These are phyloP conservation scores for Ambrosia artemisiifolia DNA, from an alignment of 129 eudicot species.

Conservation along the genomic window DNA sequence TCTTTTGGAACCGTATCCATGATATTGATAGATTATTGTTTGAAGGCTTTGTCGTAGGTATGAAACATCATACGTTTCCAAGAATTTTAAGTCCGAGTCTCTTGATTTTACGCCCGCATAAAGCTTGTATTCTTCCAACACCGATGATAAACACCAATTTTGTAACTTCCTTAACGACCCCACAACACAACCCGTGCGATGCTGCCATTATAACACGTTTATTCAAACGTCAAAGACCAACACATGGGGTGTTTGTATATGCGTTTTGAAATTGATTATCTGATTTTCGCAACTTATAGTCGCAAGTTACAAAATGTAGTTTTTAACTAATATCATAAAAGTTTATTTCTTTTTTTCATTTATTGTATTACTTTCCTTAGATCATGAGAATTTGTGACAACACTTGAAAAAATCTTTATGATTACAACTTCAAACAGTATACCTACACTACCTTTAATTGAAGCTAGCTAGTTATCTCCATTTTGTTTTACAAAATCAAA, in stretches of 20 bases:
- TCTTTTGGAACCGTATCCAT: constrained; percentile 48
- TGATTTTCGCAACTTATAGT: background rate
- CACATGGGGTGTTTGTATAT: background rate
- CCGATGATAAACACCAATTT: constrained; percentile 58
- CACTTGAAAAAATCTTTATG: background rate
- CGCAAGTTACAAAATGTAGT: no score
- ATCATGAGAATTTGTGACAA: background rate
- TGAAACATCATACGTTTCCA: constrained; percentile 43
- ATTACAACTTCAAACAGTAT: background rate
- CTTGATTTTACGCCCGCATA: constrained; percentile 52
- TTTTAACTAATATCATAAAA: background rate
- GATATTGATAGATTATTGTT: constrained; percentile 48
- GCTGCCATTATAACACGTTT: constrained; percentile 36
- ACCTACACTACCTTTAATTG: background rate
- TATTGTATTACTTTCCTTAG: no score
- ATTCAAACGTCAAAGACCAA: background rate
- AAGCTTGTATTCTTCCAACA: constrained; percentile 57
- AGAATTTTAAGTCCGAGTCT: constrained; percentile 39
- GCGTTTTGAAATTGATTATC: background rate
- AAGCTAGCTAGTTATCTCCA: background rate
- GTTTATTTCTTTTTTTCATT: no score
- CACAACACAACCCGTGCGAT: constrained; percentile 69
- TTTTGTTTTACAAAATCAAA: background rate
- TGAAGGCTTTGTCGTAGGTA: constrained; percentile 46
- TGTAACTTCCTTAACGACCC: constrained; percentile 62